Conservation (phyloP, 163 green algal species). For the Smithsoniella earleae region DNA sequence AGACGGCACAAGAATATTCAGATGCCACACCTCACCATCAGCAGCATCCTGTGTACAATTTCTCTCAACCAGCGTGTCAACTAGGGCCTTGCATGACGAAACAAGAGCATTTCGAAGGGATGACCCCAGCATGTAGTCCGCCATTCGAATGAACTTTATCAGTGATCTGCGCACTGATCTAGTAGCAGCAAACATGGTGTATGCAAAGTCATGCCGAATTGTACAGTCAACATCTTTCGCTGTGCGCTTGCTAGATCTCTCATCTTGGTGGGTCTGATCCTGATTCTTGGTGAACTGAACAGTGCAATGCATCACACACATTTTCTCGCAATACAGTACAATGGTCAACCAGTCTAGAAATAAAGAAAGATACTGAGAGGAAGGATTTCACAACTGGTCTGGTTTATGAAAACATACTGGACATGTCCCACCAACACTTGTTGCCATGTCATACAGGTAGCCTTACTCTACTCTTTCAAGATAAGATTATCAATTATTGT, state of each 20-base stretch:
- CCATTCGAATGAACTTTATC: slow-evolving; percentile 60
- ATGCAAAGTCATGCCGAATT: slow-evolving; percentile 53
- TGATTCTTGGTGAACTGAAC: slow-evolving; percentile 26
- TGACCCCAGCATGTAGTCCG: slow-evolving; percentile 62
- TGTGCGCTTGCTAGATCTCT: background rate
- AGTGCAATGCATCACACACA: background rate
- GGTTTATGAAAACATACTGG: too few species aligned
- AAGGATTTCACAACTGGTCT: too few species aligned
- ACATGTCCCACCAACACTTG: too few species aligned
- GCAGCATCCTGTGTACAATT: background rate
- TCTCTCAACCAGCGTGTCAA: background rate
- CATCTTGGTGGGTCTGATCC: background rate
- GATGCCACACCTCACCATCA: too few species aligned
- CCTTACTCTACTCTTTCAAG: too few species aligned
- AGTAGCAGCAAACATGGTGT: slow-evolving; percentile 62
- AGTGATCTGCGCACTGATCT: slow-evolving; percentile 63
- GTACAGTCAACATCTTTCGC: slow-evolving; percentile 10
- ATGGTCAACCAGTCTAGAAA: too few species aligned
- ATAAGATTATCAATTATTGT: too few species aligned
- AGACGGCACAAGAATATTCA: too few species aligned
- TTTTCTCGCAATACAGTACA: slow-evolving; percentile 1
- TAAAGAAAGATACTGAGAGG: too few species aligned
- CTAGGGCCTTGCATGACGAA: background rate
- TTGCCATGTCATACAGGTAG: too few species aligned
- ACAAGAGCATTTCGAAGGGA: background rate